A percentile compares a stretch with the other conserved stretches of the same genome.
Conservation (phyloP, 192 early-diverging fungal species). For the Chytriomyces sp. region DNA sequence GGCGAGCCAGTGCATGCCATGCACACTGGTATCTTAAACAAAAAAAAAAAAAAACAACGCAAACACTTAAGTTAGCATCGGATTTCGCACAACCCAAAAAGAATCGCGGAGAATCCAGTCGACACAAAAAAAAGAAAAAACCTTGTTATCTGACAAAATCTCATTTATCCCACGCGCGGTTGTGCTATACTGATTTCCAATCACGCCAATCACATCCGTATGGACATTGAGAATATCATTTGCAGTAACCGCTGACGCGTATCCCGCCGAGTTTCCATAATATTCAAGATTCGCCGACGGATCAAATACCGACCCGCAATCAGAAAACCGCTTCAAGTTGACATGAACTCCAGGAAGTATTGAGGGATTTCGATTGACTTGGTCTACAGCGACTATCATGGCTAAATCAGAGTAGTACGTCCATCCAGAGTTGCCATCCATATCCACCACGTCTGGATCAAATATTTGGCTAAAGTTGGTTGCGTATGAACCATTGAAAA, state of each 20-base stretch:
- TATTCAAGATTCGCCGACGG: not conserved
- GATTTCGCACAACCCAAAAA: not conserved
- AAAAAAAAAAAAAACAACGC: not conserved
- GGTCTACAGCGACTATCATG: constrained; percentile 1
- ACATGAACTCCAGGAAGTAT: constrained; percentile 4
- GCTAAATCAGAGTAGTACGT: constrained; percentile 13
- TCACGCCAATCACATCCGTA: constrained; percentile 20
- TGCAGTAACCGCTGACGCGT: not conserved
- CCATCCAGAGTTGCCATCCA: not conserved
- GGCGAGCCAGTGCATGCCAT: not conserved
- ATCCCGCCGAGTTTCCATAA: constrained; percentile 13
- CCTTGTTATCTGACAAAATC: not conserved
- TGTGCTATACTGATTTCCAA: constrained; percentile 12
- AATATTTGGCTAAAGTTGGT: constrained; percentile 4
- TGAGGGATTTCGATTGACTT: not conserved
- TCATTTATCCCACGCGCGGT: not conserved
- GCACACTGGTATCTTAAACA: not conserved
- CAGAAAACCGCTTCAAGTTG: constrained; percentile 23
- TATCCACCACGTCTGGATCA: not conserved
- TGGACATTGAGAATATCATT: constrained; percentile 7
- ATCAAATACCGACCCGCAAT: constrained; percentile 5
- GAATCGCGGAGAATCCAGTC: not conserved
- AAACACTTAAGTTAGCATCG: no score
- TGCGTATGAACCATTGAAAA: not conserved
- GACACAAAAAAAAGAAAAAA: not conserved